phyloP scores from a whole-genome alignment of 1,284 basidiomycete species.

The Tremellales sp. region DNA sequence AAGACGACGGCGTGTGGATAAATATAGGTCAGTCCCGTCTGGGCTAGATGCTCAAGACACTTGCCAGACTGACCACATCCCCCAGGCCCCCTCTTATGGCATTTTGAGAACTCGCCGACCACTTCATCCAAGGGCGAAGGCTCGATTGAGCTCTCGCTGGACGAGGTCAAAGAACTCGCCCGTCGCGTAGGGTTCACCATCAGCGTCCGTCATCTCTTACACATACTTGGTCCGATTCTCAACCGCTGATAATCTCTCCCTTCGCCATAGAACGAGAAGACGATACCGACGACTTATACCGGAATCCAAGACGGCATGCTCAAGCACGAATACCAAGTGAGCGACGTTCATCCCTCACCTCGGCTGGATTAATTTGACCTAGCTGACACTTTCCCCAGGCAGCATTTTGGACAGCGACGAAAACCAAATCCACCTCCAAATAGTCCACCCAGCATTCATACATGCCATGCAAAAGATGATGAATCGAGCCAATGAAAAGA shows the following conservation, averaged over 20 bases:
- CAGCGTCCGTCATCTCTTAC: conserved; percentile 54
- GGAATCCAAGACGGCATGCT: conserved; percentile 79
- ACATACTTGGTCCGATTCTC: conserved; percentile 8
- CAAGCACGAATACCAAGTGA: conserved; percentile 75
- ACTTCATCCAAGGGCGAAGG: conserved; percentile 58
- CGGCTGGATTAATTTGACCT: neutral
- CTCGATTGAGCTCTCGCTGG: conserved; percentile 81
- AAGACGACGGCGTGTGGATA: conserved; percentile 83
- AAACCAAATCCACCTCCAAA: conserved; percentile 33
- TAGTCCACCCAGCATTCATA: neutral
- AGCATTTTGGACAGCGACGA: conserved; percentile 80
- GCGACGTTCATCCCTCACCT: neutral
- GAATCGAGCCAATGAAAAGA: neutral
- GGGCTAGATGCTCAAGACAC: neutral
- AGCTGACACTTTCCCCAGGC: conserved; percentile 42
- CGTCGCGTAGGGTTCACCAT: conserved; percentile 77
- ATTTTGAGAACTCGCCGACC: conserved; percentile 77
- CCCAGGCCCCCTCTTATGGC: conserved; percentile 87
- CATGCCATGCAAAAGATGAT: neutral
- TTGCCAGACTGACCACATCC: conserved; percentile 4
- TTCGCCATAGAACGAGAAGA: conserved; percentile 65
- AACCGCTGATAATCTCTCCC: neutral
- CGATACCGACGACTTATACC: conserved; percentile 80
- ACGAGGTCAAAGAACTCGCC: conserved; percentile 77
- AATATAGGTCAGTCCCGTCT: conserved; percentile 61